A percentile compares a stretch with the other conserved stretches of the same genome.
phyloP scores from a whole-genome alignment of 225 moss, liverwort and hornwort species.

The Sphagnum contortum region DNA sequence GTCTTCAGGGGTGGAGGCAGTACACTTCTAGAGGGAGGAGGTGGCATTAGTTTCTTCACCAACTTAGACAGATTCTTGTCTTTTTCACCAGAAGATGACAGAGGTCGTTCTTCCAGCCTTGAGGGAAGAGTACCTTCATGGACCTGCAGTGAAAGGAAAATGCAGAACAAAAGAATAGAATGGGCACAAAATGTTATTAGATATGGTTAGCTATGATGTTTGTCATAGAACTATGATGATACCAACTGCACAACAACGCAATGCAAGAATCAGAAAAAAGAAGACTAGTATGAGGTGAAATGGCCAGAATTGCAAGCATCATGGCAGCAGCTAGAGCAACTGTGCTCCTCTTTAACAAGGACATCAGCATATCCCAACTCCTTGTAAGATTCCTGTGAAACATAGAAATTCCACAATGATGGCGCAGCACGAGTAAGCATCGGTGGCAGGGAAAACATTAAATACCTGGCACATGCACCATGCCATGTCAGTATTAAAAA shows the following conservation, averaged over 20 bases:
- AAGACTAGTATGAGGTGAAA: no score
- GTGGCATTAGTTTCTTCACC: slow-evolving; percentile 36
- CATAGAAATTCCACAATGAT: slow-evolving; percentile 95
- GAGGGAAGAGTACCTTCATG: slow-evolving; percentile 20
- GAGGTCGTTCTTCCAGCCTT: slow-evolving; percentile 18
- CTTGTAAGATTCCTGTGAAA: slow-evolving; percentile 75
- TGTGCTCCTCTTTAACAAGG: no score
- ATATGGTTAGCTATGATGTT: no score
- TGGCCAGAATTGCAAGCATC: no score
- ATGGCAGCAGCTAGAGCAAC: no score
- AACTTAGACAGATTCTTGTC: slow-evolving; percentile 35
- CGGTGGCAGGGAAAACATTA: slow-evolving; percentile 71
- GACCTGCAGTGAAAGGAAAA: slow-evolving; percentile 45
- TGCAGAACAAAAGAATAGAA: no score
- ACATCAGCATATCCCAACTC: background rate
- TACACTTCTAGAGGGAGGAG: slow-evolving; percentile 19
- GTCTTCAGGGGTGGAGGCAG: slow-evolving; percentile 11
- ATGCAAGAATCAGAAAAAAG: no score
- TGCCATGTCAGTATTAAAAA: slow-evolving; percentile 60
- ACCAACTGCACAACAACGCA: no score
- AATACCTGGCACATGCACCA: slow-evolving; percentile 93
- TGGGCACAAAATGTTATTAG: no score
- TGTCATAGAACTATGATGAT: no score
- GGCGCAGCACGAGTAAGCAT: slow-evolving; percentile 93
- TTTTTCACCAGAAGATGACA: slow-evolving; percentile 16